Percentiles rank a stretch among this genome's conserved stretches.
These are phyloP conservation scores for Acrodontium crateriforme DNA, from an alignment of 2,329 filamentous ascomycete species.

Conservation along the genomic window DNA sequence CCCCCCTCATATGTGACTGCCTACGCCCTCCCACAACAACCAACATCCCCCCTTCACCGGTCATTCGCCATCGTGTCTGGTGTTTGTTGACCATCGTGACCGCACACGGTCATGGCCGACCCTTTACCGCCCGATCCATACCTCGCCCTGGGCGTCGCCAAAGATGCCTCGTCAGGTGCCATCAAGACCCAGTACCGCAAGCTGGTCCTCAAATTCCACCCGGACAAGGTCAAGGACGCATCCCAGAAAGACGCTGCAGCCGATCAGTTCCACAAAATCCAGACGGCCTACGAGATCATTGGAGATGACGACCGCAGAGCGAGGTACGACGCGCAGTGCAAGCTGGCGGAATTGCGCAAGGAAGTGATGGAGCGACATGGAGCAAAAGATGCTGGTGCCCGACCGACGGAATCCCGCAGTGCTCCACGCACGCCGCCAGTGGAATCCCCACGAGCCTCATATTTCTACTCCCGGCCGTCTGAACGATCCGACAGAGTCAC, in stretches of 20 bases:
- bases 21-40: too few relatives aligned
- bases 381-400: constrained; percentile 6
- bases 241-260: constrained; percentile 63
- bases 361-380: constrained; percentile 33
- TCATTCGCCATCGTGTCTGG: not conserved
- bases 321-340: constrained; percentile 66
- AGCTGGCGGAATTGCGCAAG: constrained; percentile 49
- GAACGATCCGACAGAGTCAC: constrained; percentile 8
- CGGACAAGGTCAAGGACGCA: constrained; percentile 51
- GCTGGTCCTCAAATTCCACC: constrained; percentile 72
- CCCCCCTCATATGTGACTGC: too few relatives aligned
- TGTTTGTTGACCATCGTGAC: not conserved
- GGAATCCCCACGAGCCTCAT: constrained; percentile 16
- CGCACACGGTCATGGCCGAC: constrained; percentile 4
- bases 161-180: constrained; percentile 59
- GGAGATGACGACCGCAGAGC: constrained; percentile 58
- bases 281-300: constrained; percentile 84
- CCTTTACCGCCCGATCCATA: constrained; percentile 60
- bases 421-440: constrained; percentile 19
- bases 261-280: constrained; percentile 81
- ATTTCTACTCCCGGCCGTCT: constrained; percentile 11
- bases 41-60: constrained; percentile 1
- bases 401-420: too few relatives aligned
- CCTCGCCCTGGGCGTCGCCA: constrained; percentile 58
- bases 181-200: constrained; percentile 89